Evolutionary conservation across 257 asterid genomes (phyloP), one percentile per base, ranked within the genome.

Genomic region (Buddleja alternifolia): DNA sequence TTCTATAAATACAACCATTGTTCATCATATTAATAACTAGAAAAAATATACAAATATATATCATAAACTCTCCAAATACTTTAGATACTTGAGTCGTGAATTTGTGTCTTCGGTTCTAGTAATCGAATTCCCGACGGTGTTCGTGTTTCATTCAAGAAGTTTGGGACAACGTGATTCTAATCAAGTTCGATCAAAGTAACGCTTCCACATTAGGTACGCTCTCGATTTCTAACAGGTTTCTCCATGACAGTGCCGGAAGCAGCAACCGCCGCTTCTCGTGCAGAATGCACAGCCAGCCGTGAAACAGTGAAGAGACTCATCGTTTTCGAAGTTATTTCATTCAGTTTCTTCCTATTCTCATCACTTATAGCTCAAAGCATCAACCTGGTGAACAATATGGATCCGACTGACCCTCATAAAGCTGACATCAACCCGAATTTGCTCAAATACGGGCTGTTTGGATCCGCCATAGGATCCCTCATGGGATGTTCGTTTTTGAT

Each of bases 381-480:
- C 48, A 78, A 78, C 70, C 69, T 84, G 44, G 2, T 78, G 51
- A 81, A 77, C 70, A 78, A 59, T 23, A 74, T 73, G 79, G 80
- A 81, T 2, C 36, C 74, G 0, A 21, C 5, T 20, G 83, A 81
- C 59, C 74, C 77, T 12, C 75, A 55, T 34, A 77, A 75, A 15
- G 86, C 86, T 0, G 76, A 81, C 6, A 72, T 81, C 29, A 65
- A 81, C 81, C 77, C 78, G 39, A 36, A 69, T 1, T 15, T 44
- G 20, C 70, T 71, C 14, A 60, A 60, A 7, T 75, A 55, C 73
- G 83, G 81, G 47, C 59, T 81, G 74, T 68, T 81, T 19, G 76
- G 63, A 23, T 81, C 85, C 44, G 83, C 85, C 5, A 47, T 68
- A 1, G 85, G 85, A 3, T 81, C 85, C 10, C 78, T 77, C 0